Conservation (phyloP, 345 rosid species). For the Theobroma cacao region DNA sequence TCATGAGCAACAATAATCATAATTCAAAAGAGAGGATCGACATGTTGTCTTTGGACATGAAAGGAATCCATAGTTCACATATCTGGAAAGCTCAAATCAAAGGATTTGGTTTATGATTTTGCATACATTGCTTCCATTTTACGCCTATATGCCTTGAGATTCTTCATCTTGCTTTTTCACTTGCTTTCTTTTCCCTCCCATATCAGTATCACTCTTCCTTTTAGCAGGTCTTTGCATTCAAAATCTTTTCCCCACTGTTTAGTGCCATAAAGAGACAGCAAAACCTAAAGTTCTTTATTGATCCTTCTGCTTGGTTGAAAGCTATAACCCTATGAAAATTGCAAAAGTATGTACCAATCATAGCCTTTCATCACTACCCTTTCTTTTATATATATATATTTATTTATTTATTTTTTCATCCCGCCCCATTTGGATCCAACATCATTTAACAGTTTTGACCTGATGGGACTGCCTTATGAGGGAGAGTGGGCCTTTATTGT, state of each 20-base stretch:
- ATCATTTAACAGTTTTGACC: constrained; percentile 10
- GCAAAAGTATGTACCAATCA: neutral
- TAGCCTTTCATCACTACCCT: neutral
- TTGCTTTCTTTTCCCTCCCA: neutral
- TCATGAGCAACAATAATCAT: neutral
- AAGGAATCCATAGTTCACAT: constrained; percentile 9
- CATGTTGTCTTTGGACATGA: constrained; percentile 24
- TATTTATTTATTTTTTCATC: neutral
- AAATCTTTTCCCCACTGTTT: constrained; percentile 12
- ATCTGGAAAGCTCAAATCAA: neutral
- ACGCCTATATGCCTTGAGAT: constrained; percentile 23
- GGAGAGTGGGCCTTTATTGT: neutral
- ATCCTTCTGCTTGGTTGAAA: neutral
- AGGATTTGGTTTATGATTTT: neutral
- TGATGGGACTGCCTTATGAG: neutral
- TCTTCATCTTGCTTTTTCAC: constrained; percentile 17
- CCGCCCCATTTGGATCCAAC: constrained; percentile 23
- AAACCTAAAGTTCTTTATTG: constrained; percentile 13
- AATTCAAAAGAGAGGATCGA: constrained; percentile 10
- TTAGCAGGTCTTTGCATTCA: constrained; percentile 8
- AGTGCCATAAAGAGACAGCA: constrained; percentile 28
- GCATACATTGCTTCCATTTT: neutral
- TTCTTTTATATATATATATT: neutral
- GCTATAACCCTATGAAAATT: neutral
- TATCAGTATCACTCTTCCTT: constrained; percentile 9